phyloP scores from a whole-genome alignment of 169 alveolate species.

The Plasmodium inui region DNA sequence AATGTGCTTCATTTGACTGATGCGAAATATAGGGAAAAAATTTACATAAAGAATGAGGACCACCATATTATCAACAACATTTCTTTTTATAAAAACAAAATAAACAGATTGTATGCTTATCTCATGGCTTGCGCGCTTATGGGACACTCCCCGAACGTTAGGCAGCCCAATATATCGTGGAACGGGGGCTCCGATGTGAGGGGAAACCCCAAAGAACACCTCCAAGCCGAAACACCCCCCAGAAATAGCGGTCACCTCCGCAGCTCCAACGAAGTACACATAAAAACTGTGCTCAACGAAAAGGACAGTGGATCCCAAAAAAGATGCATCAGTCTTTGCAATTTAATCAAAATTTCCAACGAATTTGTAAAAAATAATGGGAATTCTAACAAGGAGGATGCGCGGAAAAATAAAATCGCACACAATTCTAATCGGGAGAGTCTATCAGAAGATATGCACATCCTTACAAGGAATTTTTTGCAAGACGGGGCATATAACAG shows the following conservation, averaged over 20 bases:
- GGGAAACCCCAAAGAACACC: not conserved
- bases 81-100: conserved; percentile 29
- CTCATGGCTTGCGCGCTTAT: not conserved
- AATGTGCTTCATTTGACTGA: conserved; percentile 5
- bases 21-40: conserved; percentile 6
- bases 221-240: not conserved
- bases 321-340: not conserved
- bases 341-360: not conserved
- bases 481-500: conserved; percentile 5
- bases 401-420: not conserved
- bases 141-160: not conserved
- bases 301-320: not conserved
- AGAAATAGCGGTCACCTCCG: not conserved
- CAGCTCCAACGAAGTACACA: not conserved
- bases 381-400: not conserved
- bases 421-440: not conserved
- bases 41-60: not conserved
- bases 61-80: conserved; percentile 4
- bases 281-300: not conserved
- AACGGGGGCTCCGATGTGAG: not conserved
- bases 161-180: conserved; percentile 23
- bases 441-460: conserved; percentile 39
- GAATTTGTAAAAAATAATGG: not conserved
- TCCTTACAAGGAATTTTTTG: not conserved
- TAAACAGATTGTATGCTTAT: conserved; percentile 12